phyloP scores from a whole-genome alignment of 805 yeast species.

The Starmera quercuum region DNA sequence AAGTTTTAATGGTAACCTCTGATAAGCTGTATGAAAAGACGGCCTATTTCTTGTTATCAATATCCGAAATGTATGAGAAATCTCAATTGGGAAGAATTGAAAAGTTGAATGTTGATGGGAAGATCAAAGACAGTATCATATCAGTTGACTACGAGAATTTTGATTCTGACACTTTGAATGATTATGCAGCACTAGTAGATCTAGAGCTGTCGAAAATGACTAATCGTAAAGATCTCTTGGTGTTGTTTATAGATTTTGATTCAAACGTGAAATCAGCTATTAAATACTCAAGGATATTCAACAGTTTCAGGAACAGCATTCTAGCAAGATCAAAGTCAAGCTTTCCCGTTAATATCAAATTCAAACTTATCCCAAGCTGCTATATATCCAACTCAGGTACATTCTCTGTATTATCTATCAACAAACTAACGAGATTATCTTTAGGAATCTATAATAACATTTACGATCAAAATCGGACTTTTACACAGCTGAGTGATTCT shows the following conservation, averaged over 20 bases:
- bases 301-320: conserved; percentile 35
- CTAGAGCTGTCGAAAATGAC: conserved; percentile 1
- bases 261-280: conserved; percentile 33
- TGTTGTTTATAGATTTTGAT: conserved; percentile 11
- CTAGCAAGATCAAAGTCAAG: conserved; percentile 3
- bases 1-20: conserved; percentile 37
- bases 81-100: conserved; percentile 38
- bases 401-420: conserved; percentile 23
- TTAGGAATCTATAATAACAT: conserved; percentile 52
- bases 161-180: background rate
- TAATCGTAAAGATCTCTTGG: conserved; percentile 9
- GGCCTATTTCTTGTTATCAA: conserved; percentile 28
- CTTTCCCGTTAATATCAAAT: conserved; percentile 3
- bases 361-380: conserved; percentile 36
- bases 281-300: conserved; percentile 37
- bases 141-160: conserved; percentile 1
- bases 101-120: conserved; percentile 17
- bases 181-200: background rate
- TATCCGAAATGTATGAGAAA: conserved; percentile 37
- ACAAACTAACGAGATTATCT: conserved; percentile 36
- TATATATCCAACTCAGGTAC: conserved; percentile 28
- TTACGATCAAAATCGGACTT: conserved; percentile 28
- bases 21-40: conserved; percentile 22
- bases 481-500: conserved; percentile 32
- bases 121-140: conserved; percentile 16